Evolutionary conservation across 306 rosid species (phyloP), one percentile per base, ranked within the genome.

Genomic region (Cucurbita pepo): DNA sequence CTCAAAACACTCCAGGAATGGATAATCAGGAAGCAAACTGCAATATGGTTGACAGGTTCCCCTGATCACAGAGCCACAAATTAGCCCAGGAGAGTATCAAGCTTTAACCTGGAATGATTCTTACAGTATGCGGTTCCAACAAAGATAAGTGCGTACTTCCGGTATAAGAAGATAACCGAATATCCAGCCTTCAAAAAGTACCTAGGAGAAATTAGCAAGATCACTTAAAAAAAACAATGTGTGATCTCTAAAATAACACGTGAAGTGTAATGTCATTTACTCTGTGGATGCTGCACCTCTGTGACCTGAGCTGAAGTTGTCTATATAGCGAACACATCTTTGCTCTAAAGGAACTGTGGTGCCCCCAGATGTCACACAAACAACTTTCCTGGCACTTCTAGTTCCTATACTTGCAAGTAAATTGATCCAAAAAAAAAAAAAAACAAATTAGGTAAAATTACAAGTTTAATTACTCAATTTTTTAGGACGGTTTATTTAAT

Each of bases 201-300:
- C 89, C 99, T 94, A 79, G 58, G 81, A 72, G 25, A 69, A 38
- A 62, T 77, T 59, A 80, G n/a, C 15, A 67, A 75, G 75, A 9
- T 50, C 57, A 43, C 40, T 45, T 45, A 18, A 40, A 6, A 15
- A 37, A 71, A 52, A 38, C 37, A 71, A 71, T 10, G 43, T 18
- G 16, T 36, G n/a, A 8, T 52, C 18, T 72, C 10, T 41, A 53
- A 22, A n/a, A 21, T 21, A 54, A 72, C 25, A 55, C 51, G 37
- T 7, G 52, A 54, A 72, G n/a, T 72, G 40, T 37, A 79, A 34
- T 66, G 74, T 55, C 36, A 76, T 83, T 51, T 87, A 94, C 99
- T 94, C 97, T 1, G 97, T 91, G 77, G 99, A 94, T 36, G 99
- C 82, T 55, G 99, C 97, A 56, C 99, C 99, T 84, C 97, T 86